Conservation (phyloP, 306 rosid species). For the Casuarina glauca region DNA sequence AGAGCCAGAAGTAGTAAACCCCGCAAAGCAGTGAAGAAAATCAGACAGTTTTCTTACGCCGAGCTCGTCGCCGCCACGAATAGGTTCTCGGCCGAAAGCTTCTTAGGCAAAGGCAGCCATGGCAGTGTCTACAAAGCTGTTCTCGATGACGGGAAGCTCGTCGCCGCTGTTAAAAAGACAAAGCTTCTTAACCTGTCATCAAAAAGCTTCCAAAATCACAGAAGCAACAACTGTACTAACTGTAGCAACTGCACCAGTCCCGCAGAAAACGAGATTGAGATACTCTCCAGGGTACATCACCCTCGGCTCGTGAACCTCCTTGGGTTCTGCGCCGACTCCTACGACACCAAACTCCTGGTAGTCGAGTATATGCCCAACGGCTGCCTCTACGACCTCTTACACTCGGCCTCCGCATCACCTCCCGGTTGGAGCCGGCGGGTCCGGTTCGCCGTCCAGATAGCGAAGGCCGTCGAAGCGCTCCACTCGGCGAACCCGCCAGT, state of each 20-base stretch:
- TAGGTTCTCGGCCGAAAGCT: slow-evolving; percentile 59
- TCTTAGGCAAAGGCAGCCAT: slow-evolving; percentile 86
- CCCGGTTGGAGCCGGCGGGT: slow-evolving; percentile 71
- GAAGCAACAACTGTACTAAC: slow-evolving; percentile 27
- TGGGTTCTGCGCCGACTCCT: slow-evolving; percentile 57
- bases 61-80: slow-evolving; percentile 61
- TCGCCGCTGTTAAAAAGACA: slow-evolving; percentile 75
- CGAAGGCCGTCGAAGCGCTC: slow-evolving; percentile 58
- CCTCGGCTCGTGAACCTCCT: slow-evolving; percentile 74
- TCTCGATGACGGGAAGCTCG: slow-evolving; percentile 56
- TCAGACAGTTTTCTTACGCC: slow-evolving; percentile 47
- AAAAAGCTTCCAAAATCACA: slow-evolving; percentile 18
- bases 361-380: slow-evolving; percentile 93
- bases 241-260: slow-evolving; percentile 55
- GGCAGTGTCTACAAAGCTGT: slow-evolving; percentile 74
- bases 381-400: slow-evolving; percentile 70
- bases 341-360: slow-evolving; percentile 48
- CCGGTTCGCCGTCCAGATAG: slow-evolving; percentile 62
- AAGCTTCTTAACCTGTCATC: slow-evolving; percentile 29
- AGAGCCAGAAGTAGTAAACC: not conserved
- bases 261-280: slow-evolving; percentile 88
- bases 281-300: slow-evolving; percentile 59
- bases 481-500: slow-evolving; percentile 84
- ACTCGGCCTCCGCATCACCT: slow-evolving; percentile 36
- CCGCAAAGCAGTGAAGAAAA: slow-evolving; percentile 5